phyloP scores from a whole-genome alignment of 805 yeast species.

The Lipomyces anomalus region DNA sequence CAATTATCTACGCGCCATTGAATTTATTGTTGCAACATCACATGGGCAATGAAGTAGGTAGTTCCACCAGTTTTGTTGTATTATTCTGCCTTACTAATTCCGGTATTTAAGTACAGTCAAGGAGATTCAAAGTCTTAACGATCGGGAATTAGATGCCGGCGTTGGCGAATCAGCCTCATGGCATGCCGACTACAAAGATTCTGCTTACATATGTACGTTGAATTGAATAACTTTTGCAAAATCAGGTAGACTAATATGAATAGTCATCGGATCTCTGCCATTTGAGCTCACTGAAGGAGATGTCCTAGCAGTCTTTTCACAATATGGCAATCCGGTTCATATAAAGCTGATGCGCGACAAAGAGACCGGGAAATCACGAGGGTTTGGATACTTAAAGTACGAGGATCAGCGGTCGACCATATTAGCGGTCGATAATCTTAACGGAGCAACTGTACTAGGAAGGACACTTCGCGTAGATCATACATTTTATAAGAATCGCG shows the following conservation, averaged over 20 bases:
- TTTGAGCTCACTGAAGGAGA: slow-evolving; percentile 66
- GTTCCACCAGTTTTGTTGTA: too few species aligned
- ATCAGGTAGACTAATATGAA: too few species aligned
- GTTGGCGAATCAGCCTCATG: slow-evolving; percentile 66
- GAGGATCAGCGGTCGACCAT: slow-evolving; percentile 75
- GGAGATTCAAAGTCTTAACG: too few species aligned
- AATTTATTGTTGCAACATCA: too few species aligned
- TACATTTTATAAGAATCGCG: slow-evolving; percentile 26
- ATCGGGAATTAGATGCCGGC: slow-evolving; percentile 58
- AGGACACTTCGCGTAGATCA: slow-evolving; percentile 62
- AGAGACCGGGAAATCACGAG: slow-evolving; percentile 58
- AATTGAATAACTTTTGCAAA: background rate
- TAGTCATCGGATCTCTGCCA: slow-evolving; percentile 64
- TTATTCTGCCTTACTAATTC: too few species aligned
- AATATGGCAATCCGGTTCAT: slow-evolving; percentile 81
- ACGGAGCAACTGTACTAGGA: slow-evolving; percentile 57
- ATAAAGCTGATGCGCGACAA: slow-evolving; percentile 62
- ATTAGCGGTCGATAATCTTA: slow-evolving; percentile 82
- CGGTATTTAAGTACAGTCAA: too few species aligned
- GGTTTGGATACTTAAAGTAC: slow-evolving; percentile 78
- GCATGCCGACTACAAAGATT: slow-evolving; percentile 78
- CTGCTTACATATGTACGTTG: slow-evolving; percentile 56
- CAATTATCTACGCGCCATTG: too few species aligned
- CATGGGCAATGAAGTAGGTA: too few species aligned
- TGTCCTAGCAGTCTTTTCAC: slow-evolving; percentile 71